Base-by-base conservation (phyloP, 2,329 filamentous ascomycete species). In the Delphinella strobiligena region DNA sequence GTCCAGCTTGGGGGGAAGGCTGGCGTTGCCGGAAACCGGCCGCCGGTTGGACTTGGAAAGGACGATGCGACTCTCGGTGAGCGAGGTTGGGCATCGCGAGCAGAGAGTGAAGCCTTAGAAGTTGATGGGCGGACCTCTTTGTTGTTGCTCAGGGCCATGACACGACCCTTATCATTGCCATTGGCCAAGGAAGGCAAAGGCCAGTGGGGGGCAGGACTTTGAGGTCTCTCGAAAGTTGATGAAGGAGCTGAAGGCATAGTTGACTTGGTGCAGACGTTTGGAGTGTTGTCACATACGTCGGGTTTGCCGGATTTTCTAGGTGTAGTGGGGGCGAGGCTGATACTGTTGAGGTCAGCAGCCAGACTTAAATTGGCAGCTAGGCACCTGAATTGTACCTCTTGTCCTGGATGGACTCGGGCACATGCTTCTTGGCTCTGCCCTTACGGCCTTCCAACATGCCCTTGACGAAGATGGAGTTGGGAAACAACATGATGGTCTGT, bases 1-100 rank as follows among this genome's bases (percentile, higher is more conserved):
- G 30, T 47, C 57, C 58, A 61, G 34, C 35, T 37, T 7, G 38
- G 31, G 7, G 58, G 57, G 1, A 61, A 43, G 1, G 52, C 49
- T 17, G 51, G 53, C 2, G 49, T 50, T 10, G 36, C 31, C 4
- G 31, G 41, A 8, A 43, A 19, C 19, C 36, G 35, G 18, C 32
- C 17, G 12, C 14, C 33, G 4, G 24, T 15, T 2, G 22, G 22
- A 27, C 22, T 27, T 27, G 14, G 9, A 5, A 29, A 15, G 12
- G 4, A 22, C 12, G 29, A 12, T 11, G 19, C 19, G 17, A 17
- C 9, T 5, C 11, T 18, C 12, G 30, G 11, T 3, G 34, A 19
- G 11, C 30, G 30, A 7, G 34, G 34, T 14, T 16, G 5, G n/a
- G 30, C 39, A 37, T 33, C 29, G 18, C 15, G 34, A 17, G 29